Evolutionary conservation across 306 rosid genomes (phyloP).

Genomic region (Bauhinia variegata): DNA sequence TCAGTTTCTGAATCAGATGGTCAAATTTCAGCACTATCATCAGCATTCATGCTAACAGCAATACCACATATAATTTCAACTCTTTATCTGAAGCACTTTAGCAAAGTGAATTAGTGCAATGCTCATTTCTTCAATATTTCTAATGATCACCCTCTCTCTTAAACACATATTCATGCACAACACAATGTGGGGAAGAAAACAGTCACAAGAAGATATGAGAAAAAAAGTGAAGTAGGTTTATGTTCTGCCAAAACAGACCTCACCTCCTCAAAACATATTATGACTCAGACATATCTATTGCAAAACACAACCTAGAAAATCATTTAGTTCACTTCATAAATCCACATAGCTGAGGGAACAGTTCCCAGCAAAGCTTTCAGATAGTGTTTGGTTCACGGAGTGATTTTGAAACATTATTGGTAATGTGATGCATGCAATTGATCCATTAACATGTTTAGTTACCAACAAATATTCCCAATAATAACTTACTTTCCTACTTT

Average conservation of each 20-base stretch:
- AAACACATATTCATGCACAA: too few species aligned
- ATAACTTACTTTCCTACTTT: too few species aligned
- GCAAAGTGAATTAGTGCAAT: neutral
- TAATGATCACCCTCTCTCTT: too few species aligned
- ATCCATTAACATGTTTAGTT: too few species aligned
- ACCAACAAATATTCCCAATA: too few species aligned
- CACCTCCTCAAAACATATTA: conserved; percentile 29
- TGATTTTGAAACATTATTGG: too few species aligned
- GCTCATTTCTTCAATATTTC: too few species aligned
- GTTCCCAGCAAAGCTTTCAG: conserved; percentile 24
- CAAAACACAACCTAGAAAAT: conserved; percentile 15
- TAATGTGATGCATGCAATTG: too few species aligned
- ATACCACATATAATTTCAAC: conserved; percentile 17
- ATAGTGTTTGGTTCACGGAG: too few species aligned
- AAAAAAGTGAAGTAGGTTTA: conserved; percentile 25
- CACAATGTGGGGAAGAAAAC: too few species aligned
- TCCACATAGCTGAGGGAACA: neutral
- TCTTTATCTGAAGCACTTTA: conserved; percentile 13
- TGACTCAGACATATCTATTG: neutral
- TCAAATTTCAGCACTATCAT: conserved; percentile 25
- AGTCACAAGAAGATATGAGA: too few species aligned
- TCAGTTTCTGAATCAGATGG: conserved; percentile 32
- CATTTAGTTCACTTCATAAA: conserved; percentile 20
- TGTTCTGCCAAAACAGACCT: conserved; percentile 14
- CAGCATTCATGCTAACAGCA: conserved; percentile 19